Conservation (phyloP, 1,284 basidiomycete genomes). For the Neonothopanus nambi region DNA sequence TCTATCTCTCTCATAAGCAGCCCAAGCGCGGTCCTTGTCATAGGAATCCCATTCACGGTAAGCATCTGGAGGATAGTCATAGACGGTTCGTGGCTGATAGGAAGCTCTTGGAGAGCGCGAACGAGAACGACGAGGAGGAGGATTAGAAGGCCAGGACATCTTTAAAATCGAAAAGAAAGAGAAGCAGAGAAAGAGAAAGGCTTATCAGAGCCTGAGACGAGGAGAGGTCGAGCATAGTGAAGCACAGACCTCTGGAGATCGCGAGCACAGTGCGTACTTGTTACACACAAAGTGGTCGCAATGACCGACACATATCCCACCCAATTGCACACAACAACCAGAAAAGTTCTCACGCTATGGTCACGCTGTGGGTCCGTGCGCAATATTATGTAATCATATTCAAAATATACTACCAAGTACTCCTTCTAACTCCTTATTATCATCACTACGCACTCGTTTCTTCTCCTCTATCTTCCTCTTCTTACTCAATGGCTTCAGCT, state of each 20-base stretch:
- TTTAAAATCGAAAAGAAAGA: constrained; percentile 57
- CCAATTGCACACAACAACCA: no score
- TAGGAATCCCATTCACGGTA: constrained; percentile 67
- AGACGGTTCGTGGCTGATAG: constrained; percentile 52
- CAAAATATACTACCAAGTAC: constrained; percentile 62
- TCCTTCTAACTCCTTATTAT: constrained; percentile 36
- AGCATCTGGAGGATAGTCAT: constrained; percentile 58
- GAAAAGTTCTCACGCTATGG: no score
- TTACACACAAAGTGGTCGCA: constrained; percentile 9
- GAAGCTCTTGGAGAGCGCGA: constrained; percentile 72
- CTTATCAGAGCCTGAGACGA: constrained; percentile 66
- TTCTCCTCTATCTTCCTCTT: constrained; percentile 21
- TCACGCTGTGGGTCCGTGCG: neutral
- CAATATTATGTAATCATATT: no score
- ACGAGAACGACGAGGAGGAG: constrained; percentile 73
- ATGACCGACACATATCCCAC: constrained; percentile 1
- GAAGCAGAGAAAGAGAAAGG: constrained; percentile 57
- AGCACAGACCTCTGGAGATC: constrained; percentile 84
- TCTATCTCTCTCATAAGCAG: constrained; percentile 67
- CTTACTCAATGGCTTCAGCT: constrained; percentile 33
- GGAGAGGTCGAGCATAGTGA: constrained; percentile 80
- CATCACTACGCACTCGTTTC: constrained; percentile 19
- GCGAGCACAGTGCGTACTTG: constrained; percentile 53
- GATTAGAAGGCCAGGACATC: constrained; percentile 70
- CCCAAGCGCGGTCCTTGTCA: constrained; percentile 61